Evolutionary conservation across 1,139 yeast species (phyloP).

Genomic region (Geotrichum restrictum): DNA sequence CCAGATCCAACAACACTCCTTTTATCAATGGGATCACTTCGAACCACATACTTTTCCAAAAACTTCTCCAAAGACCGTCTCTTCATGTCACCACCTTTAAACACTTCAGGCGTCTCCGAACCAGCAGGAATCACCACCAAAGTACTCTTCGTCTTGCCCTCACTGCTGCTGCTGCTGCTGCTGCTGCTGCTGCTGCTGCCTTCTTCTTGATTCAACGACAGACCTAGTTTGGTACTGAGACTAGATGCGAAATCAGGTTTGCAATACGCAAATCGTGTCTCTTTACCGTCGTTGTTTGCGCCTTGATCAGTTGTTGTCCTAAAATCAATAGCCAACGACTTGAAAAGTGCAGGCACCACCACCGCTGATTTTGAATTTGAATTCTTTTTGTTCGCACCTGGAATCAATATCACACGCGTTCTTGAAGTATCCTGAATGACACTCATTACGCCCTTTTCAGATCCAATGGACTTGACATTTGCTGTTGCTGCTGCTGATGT

Average conservation of each 20-base stretch:
- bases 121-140: slow-evolving; percentile 33
- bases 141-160: slow-evolving; percentile 15
- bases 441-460: slow-evolving; percentile 13
- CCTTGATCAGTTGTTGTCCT: no score
- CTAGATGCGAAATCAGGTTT: slow-evolving; percentile 26
- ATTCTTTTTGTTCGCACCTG: slow-evolving; percentile 26
- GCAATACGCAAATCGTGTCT: slow-evolving; percentile 43
- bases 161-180: background rate
- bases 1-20: slow-evolving; percentile 2
- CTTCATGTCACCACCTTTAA: slow-evolving; percentile 34
- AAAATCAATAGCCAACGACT: slow-evolving; percentile 71
- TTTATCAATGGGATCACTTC: slow-evolving; percentile 22
- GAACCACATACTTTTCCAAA: slow-evolving; percentile 29
- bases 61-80: slow-evolving; percentile 34
- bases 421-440: slow-evolving; percentile 25
- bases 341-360: slow-evolving; percentile 62
- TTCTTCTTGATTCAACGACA: no score
- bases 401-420: slow-evolving; percentile 30
- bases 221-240: background rate
- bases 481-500: background rate
- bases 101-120: slow-evolving; percentile 24
- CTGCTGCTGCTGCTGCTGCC: no score
- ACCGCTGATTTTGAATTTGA: slow-evolving; percentile 27
- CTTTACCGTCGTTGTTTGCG: slow-evolving; percentile 35
- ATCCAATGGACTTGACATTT: slow-evolving; percentile 15